Evolutionary conservation across 129 eudicot species (phyloP).

Genomic region (Dittrichia graveolens): DNA sequence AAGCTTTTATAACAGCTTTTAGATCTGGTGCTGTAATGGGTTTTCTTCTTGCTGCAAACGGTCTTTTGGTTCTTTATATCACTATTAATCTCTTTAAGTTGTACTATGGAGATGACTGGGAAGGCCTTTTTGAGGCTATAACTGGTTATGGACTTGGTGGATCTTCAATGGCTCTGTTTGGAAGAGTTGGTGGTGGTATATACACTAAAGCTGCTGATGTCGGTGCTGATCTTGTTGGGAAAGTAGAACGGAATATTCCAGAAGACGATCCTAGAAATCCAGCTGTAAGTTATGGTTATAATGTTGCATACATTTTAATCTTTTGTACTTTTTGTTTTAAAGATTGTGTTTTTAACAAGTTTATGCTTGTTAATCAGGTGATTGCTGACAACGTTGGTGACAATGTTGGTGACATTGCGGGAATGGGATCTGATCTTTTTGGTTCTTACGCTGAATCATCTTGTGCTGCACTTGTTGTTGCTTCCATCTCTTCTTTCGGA

Average conservation of each 20-base stretch:
- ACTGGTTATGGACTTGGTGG: slow-evolving; percentile 86
- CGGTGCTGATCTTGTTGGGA: slow-evolving; percentile 79
- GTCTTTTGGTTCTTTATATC: slow-evolving; percentile 61
- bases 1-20: slow-evolving; percentile 64
- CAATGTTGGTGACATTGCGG: slow-evolving; percentile 81
- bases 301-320: background rate
- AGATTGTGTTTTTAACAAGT: background rate
- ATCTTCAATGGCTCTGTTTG: slow-evolving; percentile 78
- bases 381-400: slow-evolving; percentile 85
- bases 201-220: slow-evolving; percentile 83
- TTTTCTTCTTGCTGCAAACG: slow-evolving; percentile 76
- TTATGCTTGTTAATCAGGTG: slow-evolving; percentile 43
- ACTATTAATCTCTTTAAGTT: slow-evolving; percentile 59
- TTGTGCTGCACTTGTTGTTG: slow-evolving; percentile 80
- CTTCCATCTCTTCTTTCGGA: slow-evolving; percentile 79
- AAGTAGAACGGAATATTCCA: slow-evolving; percentile 75
- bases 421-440: slow-evolving; percentile 83
- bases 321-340: background rate
- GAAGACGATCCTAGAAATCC: slow-evolving; percentile 85
- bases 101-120: slow-evolving; percentile 83
- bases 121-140: slow-evolving; percentile 76
- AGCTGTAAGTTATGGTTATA: slow-evolving; percentile 47
- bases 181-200: slow-evolving; percentile 85
- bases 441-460: slow-evolving; percentile 83
- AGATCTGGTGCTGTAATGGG: slow-evolving; percentile 87